Conservation (phyloP, 2,329 filamentous ascomycete genomes). For the Apiospora sp. region DNA sequence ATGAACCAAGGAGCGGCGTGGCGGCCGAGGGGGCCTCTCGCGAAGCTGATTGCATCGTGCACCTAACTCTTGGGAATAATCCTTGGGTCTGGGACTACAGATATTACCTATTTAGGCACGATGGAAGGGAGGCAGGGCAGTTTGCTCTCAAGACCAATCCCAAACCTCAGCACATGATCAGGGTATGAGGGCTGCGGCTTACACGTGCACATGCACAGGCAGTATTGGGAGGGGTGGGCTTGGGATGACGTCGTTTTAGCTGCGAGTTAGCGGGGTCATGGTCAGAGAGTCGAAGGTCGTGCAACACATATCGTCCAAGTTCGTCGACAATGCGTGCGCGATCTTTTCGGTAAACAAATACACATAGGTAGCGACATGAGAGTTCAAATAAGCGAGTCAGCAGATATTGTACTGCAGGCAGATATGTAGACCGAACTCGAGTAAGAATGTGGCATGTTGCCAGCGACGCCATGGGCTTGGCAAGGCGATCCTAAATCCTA, state of each 20-base stretch:
- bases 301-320: neutral
- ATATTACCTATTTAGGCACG: too few relatives aligned
- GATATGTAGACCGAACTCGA: neutral
- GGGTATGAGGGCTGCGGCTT: neutral
- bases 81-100: neutral
- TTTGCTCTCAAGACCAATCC: neutral
- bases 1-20: slow-evolving; percentile 25
- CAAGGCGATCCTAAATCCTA: neutral
- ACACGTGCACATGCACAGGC: neutral
- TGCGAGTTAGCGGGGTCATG: slow-evolving; percentile 14
- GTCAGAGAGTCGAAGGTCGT: neutral
- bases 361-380: neutral
- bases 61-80: neutral
- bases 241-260: slow-evolving; percentile 14
- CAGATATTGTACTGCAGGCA: neutral
- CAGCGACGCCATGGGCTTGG: neutral
- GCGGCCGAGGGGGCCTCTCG: slow-evolving; percentile 9
- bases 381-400: neutral
- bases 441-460: neutral
- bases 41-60: neutral
- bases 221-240: neutral
- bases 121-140: neutral
- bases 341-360: neutral
- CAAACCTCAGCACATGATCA: neutral
- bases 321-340: too few relatives aligned